These are phyloP conservation scores for Diaporthe sp. DNA, from an alignment of 2,329 filamentous ascomycete species.

Conservation along the genomic window DNA sequence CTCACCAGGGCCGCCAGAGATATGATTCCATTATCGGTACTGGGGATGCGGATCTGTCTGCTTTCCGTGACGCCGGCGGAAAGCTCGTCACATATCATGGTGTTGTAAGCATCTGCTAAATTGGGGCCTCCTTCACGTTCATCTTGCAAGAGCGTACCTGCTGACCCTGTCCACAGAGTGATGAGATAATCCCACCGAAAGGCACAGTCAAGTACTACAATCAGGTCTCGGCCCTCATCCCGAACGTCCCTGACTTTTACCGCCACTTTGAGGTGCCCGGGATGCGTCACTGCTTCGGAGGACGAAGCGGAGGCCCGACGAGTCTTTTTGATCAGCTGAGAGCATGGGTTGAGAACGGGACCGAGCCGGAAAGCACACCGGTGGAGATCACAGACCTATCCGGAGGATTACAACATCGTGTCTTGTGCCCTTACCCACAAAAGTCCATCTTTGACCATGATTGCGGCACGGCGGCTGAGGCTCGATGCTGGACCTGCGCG, in stretches of 20 bases:
- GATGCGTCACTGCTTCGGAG: neutral
- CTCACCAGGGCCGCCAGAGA: slow-evolving; percentile 1
- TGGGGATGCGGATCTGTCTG: neutral
- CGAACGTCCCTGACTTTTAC: neutral
- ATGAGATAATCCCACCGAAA: neutral
- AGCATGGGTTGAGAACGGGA: slow-evolving; percentile 9
- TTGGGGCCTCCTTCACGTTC: neutral
- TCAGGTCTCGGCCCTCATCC: neutral
- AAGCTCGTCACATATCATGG: slow-evolving; percentile 9
- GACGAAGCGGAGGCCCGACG: slow-evolving; percentile 5
- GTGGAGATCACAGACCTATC: neutral
- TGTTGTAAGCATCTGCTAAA: neutral
- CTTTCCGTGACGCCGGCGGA: neutral
- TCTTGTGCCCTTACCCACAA: neutral
- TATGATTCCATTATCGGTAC: slow-evolving; percentile 6
- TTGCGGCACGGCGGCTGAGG: neutral
- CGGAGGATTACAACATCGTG: neutral
- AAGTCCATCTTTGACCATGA: neutral
- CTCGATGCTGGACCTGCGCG: neutral
- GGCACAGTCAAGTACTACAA: neutral
- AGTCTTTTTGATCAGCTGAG: slow-evolving; percentile 3
- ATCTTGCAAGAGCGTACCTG: neutral
- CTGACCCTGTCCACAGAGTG: neutral
- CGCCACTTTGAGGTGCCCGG: slow-evolving; percentile 20
- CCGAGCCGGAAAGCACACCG: neutral